Evolutionary conservation across 164 flowering plant genomes (phyloP).

Genomic region (Magnolia changhungtana): DNA sequence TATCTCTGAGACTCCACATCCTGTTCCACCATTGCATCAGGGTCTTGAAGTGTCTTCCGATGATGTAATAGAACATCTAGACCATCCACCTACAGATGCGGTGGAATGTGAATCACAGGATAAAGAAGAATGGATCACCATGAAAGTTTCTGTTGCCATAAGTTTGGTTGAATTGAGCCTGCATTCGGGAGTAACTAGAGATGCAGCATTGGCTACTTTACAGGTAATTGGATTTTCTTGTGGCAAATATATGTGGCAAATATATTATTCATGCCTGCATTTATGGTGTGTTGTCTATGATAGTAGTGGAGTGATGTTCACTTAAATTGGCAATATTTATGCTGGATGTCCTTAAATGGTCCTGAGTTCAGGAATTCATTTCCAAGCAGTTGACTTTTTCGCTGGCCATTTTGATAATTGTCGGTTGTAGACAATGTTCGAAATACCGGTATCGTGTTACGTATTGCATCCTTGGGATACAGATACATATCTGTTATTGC

Average conservation of each 20-base stretch:
- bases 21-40: slow-evolving; percentile 47
- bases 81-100: slow-evolving; percentile 21
- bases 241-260: neutral
- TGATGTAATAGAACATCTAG: slow-evolving; percentile 23
- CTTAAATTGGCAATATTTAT: no score
- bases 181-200: slow-evolving; percentile 65
- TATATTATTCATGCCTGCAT: neutral
- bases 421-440: no score
- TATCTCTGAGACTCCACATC: slow-evolving; percentile 72
- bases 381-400: no score
- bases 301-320: no score
- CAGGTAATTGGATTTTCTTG: slow-evolving; percentile 50
- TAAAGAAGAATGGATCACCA: slow-evolving; percentile 45
- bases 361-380: no score
- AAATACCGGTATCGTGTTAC: no score
- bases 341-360: no score
- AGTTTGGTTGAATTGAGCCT: slow-evolving; percentile 65
- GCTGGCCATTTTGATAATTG: no score
- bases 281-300: neutral
- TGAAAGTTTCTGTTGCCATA: slow-evolving; percentile 58
- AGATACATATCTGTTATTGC: no score
- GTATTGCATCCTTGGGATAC: no score
- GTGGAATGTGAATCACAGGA: slow-evolving; percentile 27
- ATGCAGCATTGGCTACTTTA: slow-evolving; percentile 73
- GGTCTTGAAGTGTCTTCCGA: slow-evolving; percentile 21